A percentile compares a stretch with the other conserved stretches of the same genome.
These are phyloP conservation scores for Liriodendron chinense DNA, from an alignment of 164 flowering plant genomes.

Conservation along the genomic window DNA sequence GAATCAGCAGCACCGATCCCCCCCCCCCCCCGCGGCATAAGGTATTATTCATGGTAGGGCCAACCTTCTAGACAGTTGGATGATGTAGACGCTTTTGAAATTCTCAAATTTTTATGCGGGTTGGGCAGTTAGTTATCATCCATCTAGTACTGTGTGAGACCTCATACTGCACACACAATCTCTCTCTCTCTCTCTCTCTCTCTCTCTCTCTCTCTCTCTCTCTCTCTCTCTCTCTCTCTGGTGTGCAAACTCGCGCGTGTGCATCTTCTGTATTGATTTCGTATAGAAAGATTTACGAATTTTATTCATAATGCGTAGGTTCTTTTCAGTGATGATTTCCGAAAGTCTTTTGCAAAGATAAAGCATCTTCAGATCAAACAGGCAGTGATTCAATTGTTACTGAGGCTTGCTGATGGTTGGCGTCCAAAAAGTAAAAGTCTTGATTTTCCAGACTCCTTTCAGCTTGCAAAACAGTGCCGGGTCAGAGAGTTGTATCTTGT, in stretches of 20 bases:
- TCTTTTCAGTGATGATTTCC: constrained; percentile 30
- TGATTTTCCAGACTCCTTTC: constrained; percentile 15
- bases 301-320: constrained; percentile 23
- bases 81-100: not conserved
- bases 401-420: constrained; percentile 45
- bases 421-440: constrained; percentile 19
- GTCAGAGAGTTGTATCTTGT: constrained; percentile 27
- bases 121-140: not conserved
- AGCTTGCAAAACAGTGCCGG: constrained; percentile 25
- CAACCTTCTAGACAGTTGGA: not conserved
- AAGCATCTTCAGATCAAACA: constrained; percentile 10
- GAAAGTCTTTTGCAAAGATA: constrained; percentile 22
- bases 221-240: not conserved
- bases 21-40: too few relatives aligned
- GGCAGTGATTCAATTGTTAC: constrained; percentile 22
- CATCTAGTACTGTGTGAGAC: too few relatives aligned
- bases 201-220: too few relatives aligned
- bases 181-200: too few relatives aligned
- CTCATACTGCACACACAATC: not conserved
- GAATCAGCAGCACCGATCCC: too few relatives aligned
- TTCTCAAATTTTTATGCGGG: not conserved
- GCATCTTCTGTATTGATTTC: not conserved
- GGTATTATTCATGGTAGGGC: too few relatives aligned
- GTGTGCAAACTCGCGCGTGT: not conserved
- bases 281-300: not conserved